Base-by-base conservation (phyloP, 371 early-diverging fungal species). In the Lichtheimia ornata region DNA sequence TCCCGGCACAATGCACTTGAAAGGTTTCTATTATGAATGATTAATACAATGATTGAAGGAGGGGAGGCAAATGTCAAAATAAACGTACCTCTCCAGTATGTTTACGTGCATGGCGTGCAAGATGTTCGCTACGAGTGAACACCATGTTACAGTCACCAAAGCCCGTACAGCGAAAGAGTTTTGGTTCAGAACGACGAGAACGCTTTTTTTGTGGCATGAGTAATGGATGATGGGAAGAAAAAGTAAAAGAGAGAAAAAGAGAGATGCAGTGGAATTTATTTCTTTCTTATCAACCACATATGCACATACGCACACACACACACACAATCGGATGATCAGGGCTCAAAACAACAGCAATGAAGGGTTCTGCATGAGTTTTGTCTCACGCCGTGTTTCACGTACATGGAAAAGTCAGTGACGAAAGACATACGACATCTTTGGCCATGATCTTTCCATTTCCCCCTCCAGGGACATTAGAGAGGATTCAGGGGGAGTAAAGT, bases 121-220 rank as follows among this genome's bases (percentile, higher is more conserved):
- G 69, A 71, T 85, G 85, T 44, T 85, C 85, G 45, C 84, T 83
- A 50, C 85, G 79, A 27, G 85, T 83, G 60, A 85, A 85, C 2
- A 83, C 76, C 85, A 85, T 85, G 22, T 72, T 69, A 50, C 85
- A 85, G 42, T 79, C 75, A 47, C 81, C 81, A 65, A 72, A 81
- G 11, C 85, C 85, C 28, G 81, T 74, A 61, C 85, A 85, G 49
- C 71, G 82, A 61, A 85, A 85, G n/a, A 79, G 57, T 52, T 85
- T 85, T 50, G 77, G 83, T 20, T 27, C 57, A 25, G 57, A 45
- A 25, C 42, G 40, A n/a, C 43, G 40, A 27, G 42, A 42, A 42
- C 27, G 43, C 45, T 25, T 56, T 45, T 15, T 55, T 55, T 13
- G 27, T 18, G 17, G 47, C 47, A 47, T 47, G 3, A 56, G 28